These are phyloP conservation scores for Crithidia fasciculata DNA, from an alignment of 208 protist species.

Conservation along the genomic window DNA sequence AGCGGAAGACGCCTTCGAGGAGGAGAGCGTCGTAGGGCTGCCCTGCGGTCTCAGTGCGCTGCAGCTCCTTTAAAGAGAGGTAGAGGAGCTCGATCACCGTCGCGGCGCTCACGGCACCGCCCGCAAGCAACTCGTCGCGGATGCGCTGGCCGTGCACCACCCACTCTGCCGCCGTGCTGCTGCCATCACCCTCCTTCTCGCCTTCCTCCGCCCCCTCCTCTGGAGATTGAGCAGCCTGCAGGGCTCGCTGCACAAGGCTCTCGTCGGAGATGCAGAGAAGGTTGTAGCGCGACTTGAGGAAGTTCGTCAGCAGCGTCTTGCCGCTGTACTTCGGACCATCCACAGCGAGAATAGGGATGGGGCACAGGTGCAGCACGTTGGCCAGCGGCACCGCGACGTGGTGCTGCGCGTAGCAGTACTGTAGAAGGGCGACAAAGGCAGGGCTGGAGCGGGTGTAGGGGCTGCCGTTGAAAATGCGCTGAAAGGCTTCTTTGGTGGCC, in stretches of 20 bases:
- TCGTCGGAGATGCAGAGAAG: conserved; percentile 62
- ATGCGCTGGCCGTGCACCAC: conserved; percentile 43
- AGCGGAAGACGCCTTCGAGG: conserved; percentile 64
- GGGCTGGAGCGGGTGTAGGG: conserved; percentile 27
- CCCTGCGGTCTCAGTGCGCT: conserved; percentile 13
- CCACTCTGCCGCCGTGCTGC: conserved; percentile 36
- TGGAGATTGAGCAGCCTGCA: conserved; percentile 22
- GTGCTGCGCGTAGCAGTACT: conserved; percentile 36
- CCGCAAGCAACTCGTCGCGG: conserved; percentile 43
- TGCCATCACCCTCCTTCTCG: neutral
- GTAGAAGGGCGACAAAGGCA: conserved; percentile 37
- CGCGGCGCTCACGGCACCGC: conserved; percentile 45
- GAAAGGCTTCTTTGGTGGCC: conserved; percentile 38
- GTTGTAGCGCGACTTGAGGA: conserved; percentile 44
- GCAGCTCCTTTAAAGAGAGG: conserved; percentile 52
- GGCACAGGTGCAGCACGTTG: conserved; percentile 52
- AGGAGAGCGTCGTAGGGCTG: conserved; percentile 52
- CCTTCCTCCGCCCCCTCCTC: neutral
- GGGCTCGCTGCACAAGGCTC: conserved; percentile 58
- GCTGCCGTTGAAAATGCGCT: conserved; percentile 38
- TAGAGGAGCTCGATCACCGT: conserved; percentile 57
- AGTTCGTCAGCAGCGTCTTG: conserved; percentile 68
- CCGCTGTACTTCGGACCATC: conserved; percentile 80
- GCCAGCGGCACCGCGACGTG: conserved; percentile 20
- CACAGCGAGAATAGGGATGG: conserved; percentile 69